Base-by-base conservation (phyloP, 352 stramenopile genomes). In the Pythium biforme region DNA sequence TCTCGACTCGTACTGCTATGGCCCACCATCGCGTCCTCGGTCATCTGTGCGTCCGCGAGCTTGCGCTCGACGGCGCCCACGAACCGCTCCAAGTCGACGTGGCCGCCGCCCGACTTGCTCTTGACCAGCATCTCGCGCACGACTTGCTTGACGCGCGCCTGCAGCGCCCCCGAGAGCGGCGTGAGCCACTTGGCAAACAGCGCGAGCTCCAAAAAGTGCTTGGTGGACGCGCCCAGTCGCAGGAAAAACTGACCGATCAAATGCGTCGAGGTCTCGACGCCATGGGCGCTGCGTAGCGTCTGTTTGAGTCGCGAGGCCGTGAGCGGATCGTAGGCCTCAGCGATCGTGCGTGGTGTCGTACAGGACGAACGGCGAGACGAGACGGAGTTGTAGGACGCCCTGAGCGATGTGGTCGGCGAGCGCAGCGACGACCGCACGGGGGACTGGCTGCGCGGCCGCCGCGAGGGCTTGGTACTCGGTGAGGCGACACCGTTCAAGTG, bases 201-300 rank as follows among this genome's bases (percentile, higher is more conserved):
- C 15, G 64, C 23, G 0, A 86, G 62, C 20, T 84, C 79, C 3
- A 88, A 58, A 33, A 81, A 83, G 34, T 80, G 48, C 40, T 77
- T 74, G 8, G 74, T 82, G 0, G 52, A 12, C 0, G 74, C 70
- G 0, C 79, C 79, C 15, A 86, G 74, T 23, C 82, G 69, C 19
- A 75, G 40, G 52, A 86, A 88, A 54, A 86, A 88, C 47, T 86
- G 78, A 8, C 70, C 63, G 50, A 86, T 52, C 1, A 86, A 66
- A 14, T 84, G 68, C 0, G 55, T 79, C 2, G 75, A 86, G 0
- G 70, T 74, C 7, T 79, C 51, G 3, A 88, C 23, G 11, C 55
- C 54, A 55, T 81, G 66, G 3, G 58, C 22, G 26, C 40, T 53
- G 10, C 73, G 63, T 10, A 88, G 62, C 0, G 71, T 55, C 12